These are phyloP conservation scores for Fusarium sp. DNA, from an alignment of 2,329 filamentous ascomycete species.

Conservation along the genomic window DNA sequence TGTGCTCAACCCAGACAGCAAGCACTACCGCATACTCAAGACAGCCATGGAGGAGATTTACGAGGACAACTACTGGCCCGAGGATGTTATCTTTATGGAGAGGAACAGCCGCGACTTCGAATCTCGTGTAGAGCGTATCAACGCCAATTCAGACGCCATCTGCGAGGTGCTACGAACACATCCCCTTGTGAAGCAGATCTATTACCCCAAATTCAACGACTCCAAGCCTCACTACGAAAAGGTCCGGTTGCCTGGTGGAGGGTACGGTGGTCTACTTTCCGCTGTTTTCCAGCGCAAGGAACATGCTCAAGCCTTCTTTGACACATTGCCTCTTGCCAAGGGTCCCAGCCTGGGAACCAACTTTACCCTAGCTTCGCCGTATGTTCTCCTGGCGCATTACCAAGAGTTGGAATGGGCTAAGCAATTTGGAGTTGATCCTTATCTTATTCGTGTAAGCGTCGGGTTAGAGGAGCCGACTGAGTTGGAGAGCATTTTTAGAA, in stretches of 20 bases:
- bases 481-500: constrained; percentile 74
- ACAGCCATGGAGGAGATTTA: constrained; percentile 74
- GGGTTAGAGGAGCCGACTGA: constrained; percentile 85
- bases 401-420: constrained; percentile 92
- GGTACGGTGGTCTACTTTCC: constrained; percentile 92
- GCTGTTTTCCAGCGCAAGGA: constrained; percentile 80
- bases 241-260: constrained; percentile 79
- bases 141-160: constrained; percentile 86
- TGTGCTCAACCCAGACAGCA: constrained; percentile 75
- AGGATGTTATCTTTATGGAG: constrained; percentile 95
- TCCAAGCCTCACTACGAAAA: constrained; percentile 83
- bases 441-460: constrained; percentile 88
- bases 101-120: constrained; percentile 95
- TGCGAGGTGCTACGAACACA: constrained; percentile 77
- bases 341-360: constrained; percentile 97
- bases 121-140: constrained; percentile 85
- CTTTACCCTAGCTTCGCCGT: constrained; percentile 93
- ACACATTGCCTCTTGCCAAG: constrained; percentile 89
- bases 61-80: constrained; percentile 93
- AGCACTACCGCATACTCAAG: constrained; percentile 80
- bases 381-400: constrained; percentile 93
- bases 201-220: constrained; percentile 87
- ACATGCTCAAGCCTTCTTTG: constrained; percentile 86
- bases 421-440: constrained; percentile 83
- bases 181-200: constrained; percentile 79